A percentile compares a stretch with the other conserved stretches of the same genome.
Evolutionary conservation across 768 basidiomycete genomes (phyloP).

Genomic region (Punctularia strigosozonata): DNA sequence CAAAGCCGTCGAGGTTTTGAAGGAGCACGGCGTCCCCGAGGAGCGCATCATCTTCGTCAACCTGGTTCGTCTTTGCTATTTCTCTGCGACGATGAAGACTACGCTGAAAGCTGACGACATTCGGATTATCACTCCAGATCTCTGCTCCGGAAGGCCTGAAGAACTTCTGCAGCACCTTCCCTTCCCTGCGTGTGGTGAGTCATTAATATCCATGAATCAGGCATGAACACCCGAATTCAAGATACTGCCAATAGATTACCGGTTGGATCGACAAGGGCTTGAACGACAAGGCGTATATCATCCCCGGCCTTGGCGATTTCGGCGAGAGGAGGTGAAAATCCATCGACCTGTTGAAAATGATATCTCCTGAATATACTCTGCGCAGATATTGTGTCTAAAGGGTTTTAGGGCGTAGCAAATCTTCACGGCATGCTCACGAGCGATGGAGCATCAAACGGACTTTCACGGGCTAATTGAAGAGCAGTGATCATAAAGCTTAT

Average conservation of each 20-base stretch:
- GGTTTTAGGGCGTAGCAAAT: no score
- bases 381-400: no score
- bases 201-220: not conserved
- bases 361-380: no score
- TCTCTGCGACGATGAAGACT: not conserved
- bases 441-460: no score
- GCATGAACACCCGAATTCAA: not conserved
- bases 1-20: slow-evolving; percentile 91
- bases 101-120: no score
- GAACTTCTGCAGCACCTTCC: slow-evolving; percentile 67
- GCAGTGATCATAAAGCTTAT: no score
- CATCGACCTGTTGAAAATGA: not conserved
- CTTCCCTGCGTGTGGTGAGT: slow-evolving; percentile 66
- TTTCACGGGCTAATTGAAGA: no score
- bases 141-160: slow-evolving; percentile 84
- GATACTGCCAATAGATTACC: slow-evolving; percentile 46
- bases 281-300: slow-evolving; percentile 84
- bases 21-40: slow-evolving; percentile 86
- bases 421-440: no score
- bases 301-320: slow-evolving; percentile 95
- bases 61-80: slow-evolving; percentile 38
- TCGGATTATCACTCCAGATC: slow-evolving; percentile 35
- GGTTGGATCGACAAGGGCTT: slow-evolving; percentile 93
- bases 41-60: slow-evolving; percentile 94
- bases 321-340: slow-evolving; percentile 82